phyloP scores from a whole-genome alignment of 805 yeast genomes.

The Metschnikowia amazonensis region DNA sequence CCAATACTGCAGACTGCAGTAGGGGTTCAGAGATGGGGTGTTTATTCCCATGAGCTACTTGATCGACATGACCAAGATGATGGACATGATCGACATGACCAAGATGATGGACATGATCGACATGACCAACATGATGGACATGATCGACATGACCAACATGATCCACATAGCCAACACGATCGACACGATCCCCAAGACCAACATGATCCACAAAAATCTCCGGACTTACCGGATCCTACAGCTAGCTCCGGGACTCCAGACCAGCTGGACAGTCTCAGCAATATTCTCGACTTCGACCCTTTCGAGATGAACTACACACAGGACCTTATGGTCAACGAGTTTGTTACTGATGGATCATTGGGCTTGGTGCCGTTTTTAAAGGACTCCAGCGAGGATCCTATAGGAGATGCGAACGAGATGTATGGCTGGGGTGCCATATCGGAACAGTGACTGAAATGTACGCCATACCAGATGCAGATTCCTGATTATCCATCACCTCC shows the following conservation, averaged over 20 bases:
- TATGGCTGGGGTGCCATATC: not conserved
- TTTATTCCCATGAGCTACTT: too few relatives aligned
- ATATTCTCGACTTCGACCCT: slow-evolving; percentile 36
- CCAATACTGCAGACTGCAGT: not conserved
- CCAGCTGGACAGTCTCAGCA: slow-evolving; percentile 14
- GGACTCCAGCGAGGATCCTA: slow-evolving; percentile 5
- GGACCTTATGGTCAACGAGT: slow-evolving; percentile 41
- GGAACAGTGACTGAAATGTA: too few relatives aligned
- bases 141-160: too few relatives aligned
- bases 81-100: too few relatives aligned
- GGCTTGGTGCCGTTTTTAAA: slow-evolving; percentile 65
- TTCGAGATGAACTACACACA: slow-evolving; percentile 31
- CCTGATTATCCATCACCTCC: too few relatives aligned
- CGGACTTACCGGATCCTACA: not conserved
- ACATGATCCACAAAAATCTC: not conserved
- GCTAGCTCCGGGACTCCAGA: not conserved
- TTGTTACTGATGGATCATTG: slow-evolving; percentile 78
- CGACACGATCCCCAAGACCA: too few relatives aligned
- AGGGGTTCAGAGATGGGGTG: not conserved
- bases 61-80: too few relatives aligned
- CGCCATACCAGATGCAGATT: too few relatives aligned
- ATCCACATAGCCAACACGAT: too few relatives aligned
- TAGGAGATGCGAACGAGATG: not conserved
- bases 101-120: too few relatives aligned
- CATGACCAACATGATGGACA: too few relatives aligned